Evolutionary conservation across 75 land plant species (phyloP).

Genomic region (Chamaecyparis obtusa): DNA sequence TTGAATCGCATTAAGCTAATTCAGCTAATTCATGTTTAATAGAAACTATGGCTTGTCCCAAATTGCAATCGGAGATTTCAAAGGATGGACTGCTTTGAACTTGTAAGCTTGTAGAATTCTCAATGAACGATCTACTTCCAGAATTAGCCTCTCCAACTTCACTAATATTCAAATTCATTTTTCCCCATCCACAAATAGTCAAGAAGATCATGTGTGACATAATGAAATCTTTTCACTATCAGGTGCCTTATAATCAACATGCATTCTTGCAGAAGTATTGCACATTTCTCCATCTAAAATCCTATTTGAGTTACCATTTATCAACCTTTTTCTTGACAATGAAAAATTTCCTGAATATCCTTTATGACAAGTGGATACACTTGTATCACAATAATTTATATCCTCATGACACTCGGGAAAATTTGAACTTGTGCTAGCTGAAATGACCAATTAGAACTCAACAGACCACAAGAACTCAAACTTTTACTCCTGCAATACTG

Average conservation of each 20-base stretch:
- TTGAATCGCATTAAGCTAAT: slow-evolving; percentile 15
- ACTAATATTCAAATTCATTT: neutral
- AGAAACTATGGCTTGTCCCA: neutral
- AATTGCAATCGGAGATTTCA: slow-evolving; percentile 1
- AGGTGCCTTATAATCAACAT: slow-evolving; percentile 7
- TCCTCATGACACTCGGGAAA: neutral
- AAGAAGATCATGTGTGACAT: slow-evolving; percentile 6
- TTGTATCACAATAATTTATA: neutral
- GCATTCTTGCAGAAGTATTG: neutral
- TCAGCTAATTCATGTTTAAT: neutral
- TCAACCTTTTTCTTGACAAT: neutral
- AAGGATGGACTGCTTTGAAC: slow-evolving; percentile 6
- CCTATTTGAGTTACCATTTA: neutral
- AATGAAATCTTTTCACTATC: slow-evolving; percentile 6
- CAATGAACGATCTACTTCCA: slow-evolving; percentile 6
- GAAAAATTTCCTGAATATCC: neutral
- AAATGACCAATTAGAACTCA: neutral
- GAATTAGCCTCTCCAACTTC: slow-evolving; percentile 6
- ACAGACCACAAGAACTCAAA: too few species aligned
- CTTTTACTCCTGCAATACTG: too few species aligned
- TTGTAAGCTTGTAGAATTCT: slow-evolving; percentile 2
- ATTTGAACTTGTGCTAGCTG: neutral
- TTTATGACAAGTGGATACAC: neutral
- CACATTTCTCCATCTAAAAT: neutral
- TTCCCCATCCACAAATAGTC: neutral